A percentile compares a stretch with the other conserved stretches of the same genome.
Conservation (phyloP, 164 flowering plant genomes). For the Vitis labrusca region DNA sequence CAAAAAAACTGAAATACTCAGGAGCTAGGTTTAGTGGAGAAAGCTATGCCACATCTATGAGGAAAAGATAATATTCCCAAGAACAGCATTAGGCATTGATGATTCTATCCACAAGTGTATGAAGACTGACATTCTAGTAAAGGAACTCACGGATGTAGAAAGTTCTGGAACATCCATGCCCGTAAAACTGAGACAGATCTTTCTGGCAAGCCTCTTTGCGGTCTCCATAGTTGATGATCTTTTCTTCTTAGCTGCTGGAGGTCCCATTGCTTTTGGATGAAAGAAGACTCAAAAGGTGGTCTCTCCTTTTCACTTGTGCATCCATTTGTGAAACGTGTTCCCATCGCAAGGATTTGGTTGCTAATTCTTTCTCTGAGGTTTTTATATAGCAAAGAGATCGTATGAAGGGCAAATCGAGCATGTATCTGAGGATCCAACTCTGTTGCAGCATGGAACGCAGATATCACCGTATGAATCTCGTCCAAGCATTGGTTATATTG, state of each 20-base stretch:
- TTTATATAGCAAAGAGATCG: conserved; percentile 57
- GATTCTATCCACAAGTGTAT: neutral
- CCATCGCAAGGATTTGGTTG: conserved; percentile 58
- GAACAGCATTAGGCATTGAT: neutral
- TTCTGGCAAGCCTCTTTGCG: conserved; percentile 96
- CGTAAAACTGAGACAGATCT: conserved; percentile 87
- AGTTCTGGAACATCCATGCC: conserved; percentile 98
- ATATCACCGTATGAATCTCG: conserved; percentile 70
- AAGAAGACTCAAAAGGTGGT: conserved; percentile 50
- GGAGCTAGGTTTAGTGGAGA: no score
- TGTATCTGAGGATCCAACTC: conserved; percentile 74
- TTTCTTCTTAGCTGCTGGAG: conserved; percentile 73
- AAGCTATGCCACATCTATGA: no score
- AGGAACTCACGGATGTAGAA: conserved; percentile 87
- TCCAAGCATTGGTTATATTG: conserved; percentile 71
- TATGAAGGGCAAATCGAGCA: conserved; percentile 70
- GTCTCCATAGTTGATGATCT: conserved; percentile 85
- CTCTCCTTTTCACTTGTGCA: conserved; percentile 33
- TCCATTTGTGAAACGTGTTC: conserved; percentile 25
- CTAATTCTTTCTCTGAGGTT: conserved; percentile 72
- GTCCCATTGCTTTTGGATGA: conserved; percentile 82
- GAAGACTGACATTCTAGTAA: neutral
- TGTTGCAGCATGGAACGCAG: conserved; percentile 83
- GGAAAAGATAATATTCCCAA: neutral
- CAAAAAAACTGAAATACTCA: no score